phyloP scores from a whole-genome alignment of 192 early-diverging fungal genomes.

The Coemansia sp. region DNA sequence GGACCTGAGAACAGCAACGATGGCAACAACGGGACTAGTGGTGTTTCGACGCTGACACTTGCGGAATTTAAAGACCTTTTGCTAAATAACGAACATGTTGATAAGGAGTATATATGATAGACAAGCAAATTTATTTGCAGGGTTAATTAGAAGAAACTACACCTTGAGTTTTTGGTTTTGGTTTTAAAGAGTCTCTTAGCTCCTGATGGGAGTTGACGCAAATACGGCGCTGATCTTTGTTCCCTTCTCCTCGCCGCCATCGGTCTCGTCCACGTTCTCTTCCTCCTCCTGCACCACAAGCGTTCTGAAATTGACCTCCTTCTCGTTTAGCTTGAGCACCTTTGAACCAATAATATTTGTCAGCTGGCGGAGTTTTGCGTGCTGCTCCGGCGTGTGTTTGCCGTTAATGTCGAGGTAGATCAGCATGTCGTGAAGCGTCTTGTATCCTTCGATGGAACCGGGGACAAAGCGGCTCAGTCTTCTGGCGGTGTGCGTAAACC shows the following conservation, averaged over 20 bases:
- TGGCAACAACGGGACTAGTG: too few species aligned
- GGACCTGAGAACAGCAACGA: background rate
- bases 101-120: background rate
- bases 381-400: slow-evolving; percentile 41
- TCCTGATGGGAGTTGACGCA: background rate
- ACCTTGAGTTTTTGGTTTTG: background rate
- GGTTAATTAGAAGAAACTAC: slow-evolving; percentile 3
- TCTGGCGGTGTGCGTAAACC: slow-evolving; percentile 28
- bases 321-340: slow-evolving; percentile 32
- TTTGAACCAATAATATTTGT: slow-evolving; percentile 36
- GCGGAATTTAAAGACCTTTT: slow-evolving; percentile 32
- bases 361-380: slow-evolving; percentile 24
- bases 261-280: slow-evolving; percentile 8
- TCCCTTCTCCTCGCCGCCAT: background rate
- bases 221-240: background rate
- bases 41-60: slow-evolving; percentile 19
- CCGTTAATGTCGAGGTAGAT: slow-evolving; percentile 36
- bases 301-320: slow-evolving; percentile 21
- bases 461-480: slow-evolving; percentile 30
- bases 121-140: background rate
- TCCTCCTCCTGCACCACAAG: slow-evolving; percentile 38
- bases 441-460: slow-evolving; percentile 20
- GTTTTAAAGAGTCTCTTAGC: background rate
- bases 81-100: slow-evolving; percentile 2
- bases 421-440: slow-evolving; percentile 44